Evolutionary conservation across 2,329 filamentous ascomycete species (phyloP), one percentile per base, ranked within the genome.

Genomic region (Nemania abortiva): DNA sequence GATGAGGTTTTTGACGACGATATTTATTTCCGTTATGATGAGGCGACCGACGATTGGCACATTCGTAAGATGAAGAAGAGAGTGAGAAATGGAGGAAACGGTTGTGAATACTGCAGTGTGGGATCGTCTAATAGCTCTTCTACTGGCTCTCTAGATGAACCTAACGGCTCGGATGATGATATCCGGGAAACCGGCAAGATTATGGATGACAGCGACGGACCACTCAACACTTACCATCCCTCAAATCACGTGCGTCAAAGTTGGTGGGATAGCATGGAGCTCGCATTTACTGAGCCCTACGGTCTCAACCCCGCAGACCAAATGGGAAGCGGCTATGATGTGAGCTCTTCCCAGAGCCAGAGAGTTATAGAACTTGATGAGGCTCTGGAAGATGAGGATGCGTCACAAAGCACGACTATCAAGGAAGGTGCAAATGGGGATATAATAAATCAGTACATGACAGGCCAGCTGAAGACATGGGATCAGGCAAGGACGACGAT

Each of bases 361-460:
- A 34, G 27, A 2, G 24, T 55, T 20, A 63, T n/a, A 4, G 50
- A 63, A 11, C 6, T 49, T 34, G 27, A 55, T 37, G 52, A 55
- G 3, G 11, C 2, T 3, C 18, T 20, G 1, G 52, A 49, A 55
- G 24, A 9, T 10, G 27, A 3, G 4, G 37, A 37, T n/a, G 11
- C 10, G 39, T 7, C 2, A 42, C 9, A n/a, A 18, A 6, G 11
- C 10, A 10, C 6, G 3, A 9, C n/a, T 6, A 6, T 10, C 15
- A 6, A 34, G 7, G 10, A 34, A 15, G 18, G 22, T 15, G n/a
- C 10, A 13, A 24, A 15, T 24, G 7, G 20, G 6, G 13, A 7
- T n/a, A 4, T 34, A 18, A 3, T 15, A 9, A 15, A 27, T 18
- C 20, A 18, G 6, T 11, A 1, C 22, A 6, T 20, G 27, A 4